phyloP scores from a whole-genome alignment of 345 rosid species.

The Reutealis trisperma region DNA sequence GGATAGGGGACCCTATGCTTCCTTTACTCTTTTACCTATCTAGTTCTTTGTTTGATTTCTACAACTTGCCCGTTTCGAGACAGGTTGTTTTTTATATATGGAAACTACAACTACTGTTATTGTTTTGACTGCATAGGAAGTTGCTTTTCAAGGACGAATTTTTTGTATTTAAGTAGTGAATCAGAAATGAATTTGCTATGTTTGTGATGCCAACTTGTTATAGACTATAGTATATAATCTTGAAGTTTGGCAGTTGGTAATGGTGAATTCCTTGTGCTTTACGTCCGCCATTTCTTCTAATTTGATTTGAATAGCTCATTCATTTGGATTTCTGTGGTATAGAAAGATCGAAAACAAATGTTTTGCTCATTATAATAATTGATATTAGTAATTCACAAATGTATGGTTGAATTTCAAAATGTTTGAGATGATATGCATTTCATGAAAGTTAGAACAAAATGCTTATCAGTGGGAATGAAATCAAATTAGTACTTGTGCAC shows the following conservation, averaged over 20 bases:
- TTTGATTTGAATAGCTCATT: no score
- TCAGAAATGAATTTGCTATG: neutral
- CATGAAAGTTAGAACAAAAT: no score
- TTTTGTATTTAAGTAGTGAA: neutral
- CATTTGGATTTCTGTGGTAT: no score
- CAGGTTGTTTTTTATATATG: neutral
- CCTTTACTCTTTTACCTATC: neutral
- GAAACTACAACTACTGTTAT: neutral
- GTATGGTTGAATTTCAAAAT: no score
- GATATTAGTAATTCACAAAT: no score
- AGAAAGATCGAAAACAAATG: no score
- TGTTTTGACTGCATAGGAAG: neutral
- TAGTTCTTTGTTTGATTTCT: neutral
- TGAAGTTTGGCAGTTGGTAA: neutral
- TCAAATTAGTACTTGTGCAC: no score
- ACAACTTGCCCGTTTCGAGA: neutral
- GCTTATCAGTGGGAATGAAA: no score
- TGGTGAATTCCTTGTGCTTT: no score
- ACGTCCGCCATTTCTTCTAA: no score
- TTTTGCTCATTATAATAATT: no score
- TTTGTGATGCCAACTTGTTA: neutral
- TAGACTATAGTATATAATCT: neutral
- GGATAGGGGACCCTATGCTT: neutral
- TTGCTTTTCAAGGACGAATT: neutral
- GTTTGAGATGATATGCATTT: no score